These are phyloP conservation scores for Danielia oregonensis DNA, from an alignment of 805 yeast species.

Conservation along the genomic window DNA sequence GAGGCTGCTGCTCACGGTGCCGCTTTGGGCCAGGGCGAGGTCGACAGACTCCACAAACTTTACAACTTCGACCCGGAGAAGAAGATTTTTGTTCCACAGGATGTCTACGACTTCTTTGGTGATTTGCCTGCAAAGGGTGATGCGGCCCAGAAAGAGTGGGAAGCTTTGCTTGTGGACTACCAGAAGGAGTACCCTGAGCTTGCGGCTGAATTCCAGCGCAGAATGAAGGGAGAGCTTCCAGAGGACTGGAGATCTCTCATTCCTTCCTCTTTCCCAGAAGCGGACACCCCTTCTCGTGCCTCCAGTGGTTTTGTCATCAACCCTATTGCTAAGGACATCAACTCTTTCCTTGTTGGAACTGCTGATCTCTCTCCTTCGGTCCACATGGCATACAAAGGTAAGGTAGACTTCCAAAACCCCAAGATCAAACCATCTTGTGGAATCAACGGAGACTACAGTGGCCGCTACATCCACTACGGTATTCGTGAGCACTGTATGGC, in stretches of 20 bases:
- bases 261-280: slow-evolving; percentile 76
- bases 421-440: too few relatives aligned
- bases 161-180: slow-evolving; percentile 58
- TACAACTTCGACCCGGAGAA: slow-evolving; percentile 88
- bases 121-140: slow-evolving; percentile 60
- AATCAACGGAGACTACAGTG: slow-evolving; percentile 28
- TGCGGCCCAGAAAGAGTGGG: slow-evolving; percentile 73
- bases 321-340: slow-evolving; percentile 22
- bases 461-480: slow-evolving; percentile 30
- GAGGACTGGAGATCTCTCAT: slow-evolving; percentile 71
- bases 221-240: slow-evolving; percentile 77
- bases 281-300: slow-evolving; percentile 71
- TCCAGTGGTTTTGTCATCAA: slow-evolving; percentile 55
- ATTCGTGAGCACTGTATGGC: slow-evolving; percentile 34
- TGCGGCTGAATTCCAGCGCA: slow-evolving; percentile 77
- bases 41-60: slow-evolving; percentile 75
- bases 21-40: slow-evolving; percentile 90
- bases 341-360: slow-evolving; percentile 28
- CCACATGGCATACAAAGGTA: slow-evolving; percentile 25
- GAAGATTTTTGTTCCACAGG: slow-evolving; percentile 74
- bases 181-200: slow-evolving; percentile 65
- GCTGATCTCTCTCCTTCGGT: slow-evolving; percentile 35
- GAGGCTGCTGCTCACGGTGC: slow-evolving; percentile 94
- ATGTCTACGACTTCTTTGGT: slow-evolving; percentile 69
- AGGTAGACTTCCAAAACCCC: slow-evolving; percentile 29